These are phyloP conservation scores for Neolentinus lepideus DNA, from an alignment of 1,284 basidiomycete species.

Conservation along the genomic window DNA sequence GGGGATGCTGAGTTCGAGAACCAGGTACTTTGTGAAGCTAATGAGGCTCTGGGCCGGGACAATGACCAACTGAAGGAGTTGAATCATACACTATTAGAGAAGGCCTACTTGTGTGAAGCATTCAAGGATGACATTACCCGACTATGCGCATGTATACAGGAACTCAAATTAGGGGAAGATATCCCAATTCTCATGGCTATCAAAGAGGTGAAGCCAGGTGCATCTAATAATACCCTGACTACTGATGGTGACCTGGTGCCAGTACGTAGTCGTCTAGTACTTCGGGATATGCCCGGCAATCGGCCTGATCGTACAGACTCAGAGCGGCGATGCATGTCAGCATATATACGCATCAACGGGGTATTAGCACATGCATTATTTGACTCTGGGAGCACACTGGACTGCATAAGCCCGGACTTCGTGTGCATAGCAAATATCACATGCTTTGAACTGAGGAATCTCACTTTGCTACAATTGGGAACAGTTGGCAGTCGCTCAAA, in stretches of 20 bases:
- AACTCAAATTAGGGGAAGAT: background rate
- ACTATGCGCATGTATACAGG: background rate
- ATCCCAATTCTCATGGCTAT: background rate
- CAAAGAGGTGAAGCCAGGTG: background rate
- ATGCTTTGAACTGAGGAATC: slow-evolving; percentile 14
- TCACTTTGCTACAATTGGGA: slow-evolving; percentile 16
- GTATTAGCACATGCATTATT: slow-evolving; percentile 13
- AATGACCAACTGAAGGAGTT: background rate
- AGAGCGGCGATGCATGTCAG: background rate
- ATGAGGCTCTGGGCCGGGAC: background rate
- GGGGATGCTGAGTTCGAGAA: background rate
- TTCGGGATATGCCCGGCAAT: background rate
- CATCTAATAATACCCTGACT: background rate
- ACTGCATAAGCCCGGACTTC: slow-evolving; percentile 16
- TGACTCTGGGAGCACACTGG: slow-evolving; percentile 17
- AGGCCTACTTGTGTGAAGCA: background rate
- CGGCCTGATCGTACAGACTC: background rate
- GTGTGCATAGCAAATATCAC: slow-evolving; percentile 5
- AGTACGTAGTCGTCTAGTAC: background rate
- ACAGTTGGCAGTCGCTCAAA: slow-evolving; percentile 16
- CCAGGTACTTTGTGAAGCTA: background rate
- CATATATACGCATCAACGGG: slow-evolving; percentile 10
- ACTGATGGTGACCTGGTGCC: background rate
- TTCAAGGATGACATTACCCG: background rate
- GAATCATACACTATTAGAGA: background rate